Percentiles rank a stretch among this genome's conserved stretches.
phyloP scores from a whole-genome alignment of 208 protist species.

The Spironucleus salmonicida region DNA sequence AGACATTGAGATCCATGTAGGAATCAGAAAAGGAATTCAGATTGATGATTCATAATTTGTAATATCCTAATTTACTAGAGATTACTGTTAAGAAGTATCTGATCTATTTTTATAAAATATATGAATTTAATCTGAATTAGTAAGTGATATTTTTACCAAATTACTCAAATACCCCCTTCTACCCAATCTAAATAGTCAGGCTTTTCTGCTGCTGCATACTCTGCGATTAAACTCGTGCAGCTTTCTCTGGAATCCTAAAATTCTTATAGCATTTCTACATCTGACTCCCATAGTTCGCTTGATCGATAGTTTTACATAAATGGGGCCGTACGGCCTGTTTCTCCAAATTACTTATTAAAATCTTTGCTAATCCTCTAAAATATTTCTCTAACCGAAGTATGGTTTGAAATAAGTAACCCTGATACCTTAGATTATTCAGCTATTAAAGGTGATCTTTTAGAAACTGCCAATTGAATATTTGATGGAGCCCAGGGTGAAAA shows the following conservation, averaged over 20 bases:
- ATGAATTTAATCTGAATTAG: too few relatives aligned
- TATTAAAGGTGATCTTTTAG: constrained; percentile 80
- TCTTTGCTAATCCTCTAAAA: constrained; percentile 67
- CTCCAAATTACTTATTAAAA: constrained; percentile 47
- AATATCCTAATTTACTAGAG: too few relatives aligned
- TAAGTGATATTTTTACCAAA: too few relatives aligned
- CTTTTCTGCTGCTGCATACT: background rate
- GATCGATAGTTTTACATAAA: background rate
- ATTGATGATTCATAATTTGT: too few relatives aligned
- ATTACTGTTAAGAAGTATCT: too few relatives aligned
- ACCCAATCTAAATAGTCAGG: background rate
- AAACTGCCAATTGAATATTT: constrained; percentile 55
- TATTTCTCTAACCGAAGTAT: constrained; percentile 79
- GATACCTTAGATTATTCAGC: constrained; percentile 80
- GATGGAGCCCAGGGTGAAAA: constrained; percentile 95
- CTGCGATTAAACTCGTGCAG: background rate
- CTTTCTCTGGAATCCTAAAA: background rate
- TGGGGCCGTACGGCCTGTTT: background rate
- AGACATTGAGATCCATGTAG: too few relatives aligned
- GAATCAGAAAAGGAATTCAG: too few relatives aligned
- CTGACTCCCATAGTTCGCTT: background rate
- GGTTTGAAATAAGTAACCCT: constrained; percentile 95
- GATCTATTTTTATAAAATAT: too few relatives aligned
- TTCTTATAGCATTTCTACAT: background rate
- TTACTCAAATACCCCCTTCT: background rate